phyloP scores from a whole-genome alignment of 192 early-diverging fungal genomes.

The Entomortierella parvispora region DNA sequence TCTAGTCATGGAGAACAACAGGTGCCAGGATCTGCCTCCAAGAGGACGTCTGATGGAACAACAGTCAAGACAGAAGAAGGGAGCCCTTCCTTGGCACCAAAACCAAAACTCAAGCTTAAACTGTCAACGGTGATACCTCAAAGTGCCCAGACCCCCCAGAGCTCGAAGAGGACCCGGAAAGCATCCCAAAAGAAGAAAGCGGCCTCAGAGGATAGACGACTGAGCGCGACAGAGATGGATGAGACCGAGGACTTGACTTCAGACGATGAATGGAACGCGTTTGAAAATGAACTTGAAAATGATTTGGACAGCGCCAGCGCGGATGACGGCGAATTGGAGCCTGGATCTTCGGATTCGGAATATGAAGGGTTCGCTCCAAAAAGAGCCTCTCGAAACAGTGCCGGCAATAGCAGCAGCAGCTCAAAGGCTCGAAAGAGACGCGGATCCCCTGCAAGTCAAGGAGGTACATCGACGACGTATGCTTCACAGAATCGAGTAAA shows the following conservation, averaged over 20 bases:
- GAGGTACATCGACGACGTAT: no score
- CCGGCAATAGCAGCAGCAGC: not conserved
- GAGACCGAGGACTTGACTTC: not conserved
- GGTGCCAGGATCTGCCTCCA: conserved; percentile 14
- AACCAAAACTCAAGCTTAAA: conserved; percentile 34
- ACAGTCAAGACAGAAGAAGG: no score
- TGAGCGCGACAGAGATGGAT: conserved; percentile 4
- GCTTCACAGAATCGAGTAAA: not conserved
- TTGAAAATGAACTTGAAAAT: conserved; percentile 29
- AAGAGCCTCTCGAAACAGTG: not conserved
- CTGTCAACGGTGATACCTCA: not conserved
- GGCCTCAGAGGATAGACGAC: not conserved
- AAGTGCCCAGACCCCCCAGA: not conserved
- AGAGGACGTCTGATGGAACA: no score
- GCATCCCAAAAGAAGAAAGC: not conserved
- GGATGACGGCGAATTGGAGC: conserved; percentile 26
- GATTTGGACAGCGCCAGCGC: conserved; percentile 16
- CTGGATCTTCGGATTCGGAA: conserved; percentile 40
- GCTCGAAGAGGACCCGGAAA: not conserved
- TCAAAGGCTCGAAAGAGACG: not conserved
- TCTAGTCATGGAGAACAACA: conserved; percentile 10
- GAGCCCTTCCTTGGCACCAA: conserved; percentile 1
- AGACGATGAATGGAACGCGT: conserved; percentile 34
- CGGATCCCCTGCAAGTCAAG: no score
- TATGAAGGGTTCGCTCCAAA: conserved; percentile 19